Base-by-base conservation (phyloP, 2,329 filamentous ascomycete species). In the Uncinocarpus reesii region DNA sequence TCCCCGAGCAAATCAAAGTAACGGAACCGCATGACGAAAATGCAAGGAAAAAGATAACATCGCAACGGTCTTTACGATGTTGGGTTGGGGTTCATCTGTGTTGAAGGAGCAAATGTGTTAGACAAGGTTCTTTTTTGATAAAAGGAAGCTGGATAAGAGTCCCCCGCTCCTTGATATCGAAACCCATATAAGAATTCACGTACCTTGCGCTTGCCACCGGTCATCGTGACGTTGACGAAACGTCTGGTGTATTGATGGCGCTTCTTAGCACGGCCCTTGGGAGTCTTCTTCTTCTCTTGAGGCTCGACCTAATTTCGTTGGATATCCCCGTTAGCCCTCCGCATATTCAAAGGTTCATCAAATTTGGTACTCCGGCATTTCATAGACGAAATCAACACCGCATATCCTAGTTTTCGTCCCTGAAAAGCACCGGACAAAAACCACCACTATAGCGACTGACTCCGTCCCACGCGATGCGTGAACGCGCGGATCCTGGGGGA, bases 181-280 rank as follows among this genome's bases (percentile, higher is more conserved):
- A 8, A 28, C 31, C 18, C n/a, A n/a, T n/a, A n/a, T n/a, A n/a
- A n/a, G 5, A 23, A 36, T 32, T 32, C 13, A 58, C 75, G 67
- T 72, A 92, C 87, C 87, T 95, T 95, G 74, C 90, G 80, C 89
- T 96, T 96, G 77, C 90, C 90, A 73, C 88, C 89, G 60, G 89
- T 93, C 75, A 95, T 80, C 67, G 86, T 92, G 69, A 96, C 88
- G 76, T 96, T 95, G 63, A 96, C 89, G 78, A 96, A 96, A 67
- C 90, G 88, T 71, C 90, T 85, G 64, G 87, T 95, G 81, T 95
- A 95, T 72, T 80, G 82, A 71, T 93, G 82, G 68, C 90, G 82
- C 88, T 96, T 96, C 77, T 92, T 87, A 63, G 90, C 90, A 69
- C 90, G 88, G 69, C 90, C 90, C 83, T 95, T 95, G 70, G 90